These are phyloP conservation scores for Sugiyamaella pinicola DNA, from an alignment of 1,139 yeast species.

Conservation along the genomic window DNA sequence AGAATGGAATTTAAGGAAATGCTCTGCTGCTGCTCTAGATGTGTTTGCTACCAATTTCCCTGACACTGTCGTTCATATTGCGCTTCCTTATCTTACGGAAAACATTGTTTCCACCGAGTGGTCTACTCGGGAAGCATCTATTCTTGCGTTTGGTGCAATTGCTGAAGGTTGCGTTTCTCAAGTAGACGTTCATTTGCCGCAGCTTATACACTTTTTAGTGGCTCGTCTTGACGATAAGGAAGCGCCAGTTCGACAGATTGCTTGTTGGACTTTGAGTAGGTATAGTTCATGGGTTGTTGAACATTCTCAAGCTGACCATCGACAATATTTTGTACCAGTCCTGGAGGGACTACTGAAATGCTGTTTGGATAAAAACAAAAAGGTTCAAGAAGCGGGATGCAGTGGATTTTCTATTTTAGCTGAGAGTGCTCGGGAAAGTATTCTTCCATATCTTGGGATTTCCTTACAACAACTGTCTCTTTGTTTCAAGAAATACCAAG, in stretches of 20 bases:
- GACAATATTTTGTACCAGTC: slow-evolving; percentile 73
- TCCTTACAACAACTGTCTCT: slow-evolving; percentile 68
- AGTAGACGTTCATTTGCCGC: slow-evolving; percentile 72
- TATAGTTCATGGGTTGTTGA: slow-evolving; percentile 73
- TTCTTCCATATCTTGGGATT: slow-evolving; percentile 62
- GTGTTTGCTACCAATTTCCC: slow-evolving; percentile 72
- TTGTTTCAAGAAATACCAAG: slow-evolving; percentile 78
- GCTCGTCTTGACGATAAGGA: slow-evolving; percentile 74
- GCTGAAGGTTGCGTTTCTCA: slow-evolving; percentile 83
- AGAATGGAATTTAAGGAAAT: slow-evolving; percentile 90
- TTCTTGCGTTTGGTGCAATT: slow-evolving; percentile 92
- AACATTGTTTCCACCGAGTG: slow-evolving; percentile 70
- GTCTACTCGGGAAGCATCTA: slow-evolving; percentile 92
- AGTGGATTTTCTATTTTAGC: slow-evolving; percentile 81
- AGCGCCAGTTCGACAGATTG: slow-evolving; percentile 85
- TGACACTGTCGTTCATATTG: slow-evolving; percentile 61
- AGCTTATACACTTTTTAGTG: slow-evolving; percentile 80
- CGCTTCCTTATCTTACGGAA: slow-evolving; percentile 76
- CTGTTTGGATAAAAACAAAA: slow-evolving; percentile 79
- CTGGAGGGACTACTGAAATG: slow-evolving; percentile 73
- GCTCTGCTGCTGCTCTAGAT: slow-evolving; percentile 92
- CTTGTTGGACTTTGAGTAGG: slow-evolving; percentile 94
- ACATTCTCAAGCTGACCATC: slow-evolving; percentile 53
- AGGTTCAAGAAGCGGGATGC: slow-evolving; percentile 94
- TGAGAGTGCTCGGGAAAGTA: slow-evolving; percentile 68